Conservation (phyloP, 2,329 filamentous ascomycete genomes). For the Cercospora zeae-maydis region DNA sequence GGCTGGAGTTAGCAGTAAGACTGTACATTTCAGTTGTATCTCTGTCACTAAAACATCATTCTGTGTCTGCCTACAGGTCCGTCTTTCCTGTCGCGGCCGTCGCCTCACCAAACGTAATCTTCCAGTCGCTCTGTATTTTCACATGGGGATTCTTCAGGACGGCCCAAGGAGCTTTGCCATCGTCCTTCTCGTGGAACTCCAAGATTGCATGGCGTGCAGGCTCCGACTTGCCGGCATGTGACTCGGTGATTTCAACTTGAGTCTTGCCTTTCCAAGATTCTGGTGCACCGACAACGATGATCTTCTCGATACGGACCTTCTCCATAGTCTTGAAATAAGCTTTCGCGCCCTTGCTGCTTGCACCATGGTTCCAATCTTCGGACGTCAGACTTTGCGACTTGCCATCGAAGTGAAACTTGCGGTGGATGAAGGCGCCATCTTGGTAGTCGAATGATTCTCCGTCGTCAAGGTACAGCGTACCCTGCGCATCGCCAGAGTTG, state of each 20-base stretch:
- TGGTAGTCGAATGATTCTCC: slow-evolving; percentile 89
- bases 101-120: slow-evolving; percentile 49
- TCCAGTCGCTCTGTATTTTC: slow-evolving; percentile 62
- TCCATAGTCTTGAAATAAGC: slow-evolving; percentile 77
- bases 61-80: not conserved
- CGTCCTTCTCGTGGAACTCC: slow-evolving; percentile 55
- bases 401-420: slow-evolving; percentile 65
- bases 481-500: slow-evolving; percentile 67
- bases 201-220: slow-evolving; percentile 51
- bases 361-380: slow-evolving; percentile 54
- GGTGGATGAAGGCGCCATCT: slow-evolving; percentile 82
- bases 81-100: not conserved
- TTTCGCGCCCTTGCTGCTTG: slow-evolving; percentile 60
- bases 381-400: slow-evolving; percentile 60
- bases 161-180: slow-evolving; percentile 58
- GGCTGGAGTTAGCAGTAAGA: slow-evolving; percentile 9
- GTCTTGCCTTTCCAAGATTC: slow-evolving; percentile 63
- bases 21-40: not conserved
- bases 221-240: slow-evolving; percentile 45
- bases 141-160: slow-evolving; percentile 62
- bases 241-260: slow-evolving; percentile 63
- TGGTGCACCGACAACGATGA: slow-evolving; percentile 78
- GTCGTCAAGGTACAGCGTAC: slow-evolving; percentile 86
- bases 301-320: slow-evolving; percentile 73
- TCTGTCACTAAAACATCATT: not conserved